Conservation (phyloP, 1,284 basidiomycete species). For the Puccinia hordei region DNA sequence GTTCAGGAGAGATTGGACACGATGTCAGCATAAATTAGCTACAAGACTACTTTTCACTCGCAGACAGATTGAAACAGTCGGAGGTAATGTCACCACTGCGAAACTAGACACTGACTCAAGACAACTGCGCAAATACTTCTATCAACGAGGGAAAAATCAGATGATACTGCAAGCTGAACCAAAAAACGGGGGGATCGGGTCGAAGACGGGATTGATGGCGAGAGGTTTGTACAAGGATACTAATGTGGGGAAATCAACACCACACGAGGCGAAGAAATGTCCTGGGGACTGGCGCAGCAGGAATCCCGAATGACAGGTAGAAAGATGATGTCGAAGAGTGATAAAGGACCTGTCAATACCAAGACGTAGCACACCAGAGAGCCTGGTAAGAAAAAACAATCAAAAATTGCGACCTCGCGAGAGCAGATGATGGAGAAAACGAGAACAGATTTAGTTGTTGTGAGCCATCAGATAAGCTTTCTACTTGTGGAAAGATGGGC, state of each 20-base stretch:
- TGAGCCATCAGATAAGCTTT: neutral
- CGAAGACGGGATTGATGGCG: neutral
- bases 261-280: constrained; percentile 14
- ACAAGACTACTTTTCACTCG: neutral
- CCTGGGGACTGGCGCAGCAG: neutral
- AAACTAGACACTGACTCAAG: constrained; percentile 17
- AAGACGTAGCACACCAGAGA: neutral
- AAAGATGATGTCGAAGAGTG: constrained; percentile 14
- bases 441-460: neutral
- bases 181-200: constrained; percentile 1
- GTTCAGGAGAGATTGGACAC: neutral
- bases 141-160: neutral
- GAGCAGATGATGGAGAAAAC: neutral
- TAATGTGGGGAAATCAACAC: constrained; percentile 5
- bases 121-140: constrained; percentile 11
- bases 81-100: neutral
- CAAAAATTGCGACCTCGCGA: constrained; percentile 7
- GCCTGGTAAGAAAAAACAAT: neutral
- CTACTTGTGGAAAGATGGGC: neutral
- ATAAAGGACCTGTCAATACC: neutral
- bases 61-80: constrained; percentile 5
- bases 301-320: neutral
- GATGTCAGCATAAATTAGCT: constrained; percentile 16
- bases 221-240: neutral
- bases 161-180: neutral